These are phyloP conservation scores for Fomitopsis schrenkii DNA, from an alignment of 1,284 basidiomycete genomes.

Conservation along the genomic window DNA sequence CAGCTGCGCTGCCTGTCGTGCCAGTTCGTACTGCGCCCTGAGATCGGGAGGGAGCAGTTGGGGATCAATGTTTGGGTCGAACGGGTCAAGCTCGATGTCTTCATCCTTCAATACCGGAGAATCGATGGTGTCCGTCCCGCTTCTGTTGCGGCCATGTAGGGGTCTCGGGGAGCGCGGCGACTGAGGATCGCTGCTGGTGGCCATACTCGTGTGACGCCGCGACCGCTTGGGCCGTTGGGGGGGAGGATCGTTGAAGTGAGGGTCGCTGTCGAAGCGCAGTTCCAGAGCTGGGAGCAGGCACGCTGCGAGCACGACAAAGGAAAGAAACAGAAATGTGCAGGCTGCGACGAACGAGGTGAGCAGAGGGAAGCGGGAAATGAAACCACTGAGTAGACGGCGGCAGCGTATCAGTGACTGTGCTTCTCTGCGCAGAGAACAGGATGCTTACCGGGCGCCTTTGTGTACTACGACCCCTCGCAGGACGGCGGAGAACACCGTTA, in stretches of 20 bases:
- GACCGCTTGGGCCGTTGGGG: not conserved
- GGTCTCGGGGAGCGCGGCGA: slow-evolving; percentile 23
- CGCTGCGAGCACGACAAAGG: slow-evolving; percentile 44
- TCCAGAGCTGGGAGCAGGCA: slow-evolving; percentile 36
- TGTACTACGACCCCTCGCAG: slow-evolving; percentile 58
- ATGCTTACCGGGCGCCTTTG: slow-evolving; percentile 59
- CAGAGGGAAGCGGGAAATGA: slow-evolving; percentile 70
- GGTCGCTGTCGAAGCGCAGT: slow-evolving; percentile 19
- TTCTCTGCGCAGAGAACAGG: not conserved
- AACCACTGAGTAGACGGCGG: slow-evolving; percentile 41
- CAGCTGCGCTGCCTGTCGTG: not conserved
- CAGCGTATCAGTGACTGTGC: slow-evolving; percentile 1
- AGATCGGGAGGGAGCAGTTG: not conserved
- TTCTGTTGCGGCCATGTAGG: not conserved
- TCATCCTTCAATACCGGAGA: not conserved
- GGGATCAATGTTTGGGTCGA: slow-evolving; percentile 1
- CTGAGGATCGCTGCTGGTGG: slow-evolving; percentile 27
- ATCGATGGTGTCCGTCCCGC: not conserved
- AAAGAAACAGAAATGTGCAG: slow-evolving; percentile 46
- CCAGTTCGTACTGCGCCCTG: not conserved
- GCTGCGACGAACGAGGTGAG: slow-evolving; percentile 42
- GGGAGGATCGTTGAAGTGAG: slow-evolving; percentile 1
- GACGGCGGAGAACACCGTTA: slow-evolving; percentile 58
- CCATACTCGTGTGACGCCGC: not conserved
- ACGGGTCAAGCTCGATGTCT: slow-evolving; percentile 2